Percentiles rank a stretch among this genome's conserved stretches.
Evolutionary conservation across 2,329 filamentous ascomycete genomes (phyloP).

Genomic region (Cryphonectria nitschkei): DNA sequence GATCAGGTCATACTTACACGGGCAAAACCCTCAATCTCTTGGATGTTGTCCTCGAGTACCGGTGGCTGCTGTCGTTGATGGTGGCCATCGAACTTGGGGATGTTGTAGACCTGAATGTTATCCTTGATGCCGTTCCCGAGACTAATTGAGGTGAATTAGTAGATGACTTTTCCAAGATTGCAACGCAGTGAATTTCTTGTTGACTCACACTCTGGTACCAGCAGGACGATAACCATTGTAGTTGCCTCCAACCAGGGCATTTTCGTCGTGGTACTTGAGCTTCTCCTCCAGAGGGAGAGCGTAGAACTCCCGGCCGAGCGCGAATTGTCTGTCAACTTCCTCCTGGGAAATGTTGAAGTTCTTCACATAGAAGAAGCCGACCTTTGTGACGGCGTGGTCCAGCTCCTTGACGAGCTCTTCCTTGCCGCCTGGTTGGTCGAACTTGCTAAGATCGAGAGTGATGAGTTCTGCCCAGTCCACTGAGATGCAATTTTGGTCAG

Average conservation of each 20-base stretch:
- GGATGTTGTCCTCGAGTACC: conserved; percentile 51
- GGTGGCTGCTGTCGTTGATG: conserved; percentile 43
- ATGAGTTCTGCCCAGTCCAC: conserved; percentile 37
- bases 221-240: conserved; percentile 61
- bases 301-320: conserved; percentile 59
- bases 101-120: conserved; percentile 45
- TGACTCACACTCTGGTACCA: conserved; percentile 40
- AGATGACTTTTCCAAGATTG: neutral
- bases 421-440: conserved; percentile 40
- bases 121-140: conserved; percentile 42
- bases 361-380: conserved; percentile 62
- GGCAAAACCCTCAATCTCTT: conserved; percentile 59
- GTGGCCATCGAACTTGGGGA: conserved; percentile 40
- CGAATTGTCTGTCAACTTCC: conserved; percentile 61
- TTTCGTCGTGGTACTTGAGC: conserved; percentile 52
- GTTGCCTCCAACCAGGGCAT: conserved; percentile 52
- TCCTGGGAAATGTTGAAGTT: conserved; percentile 64
- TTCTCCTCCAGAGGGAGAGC: conserved; percentile 61
- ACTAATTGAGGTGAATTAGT: neutral
- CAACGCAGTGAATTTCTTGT: neutral
- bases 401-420: conserved; percentile 40
- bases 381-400: conserved; percentile 37
- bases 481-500: conserved; percentile 15
- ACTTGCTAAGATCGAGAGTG: conserved; percentile 39
- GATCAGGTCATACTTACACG: conserved; percentile 31